These are phyloP conservation scores for Hypocreales sp. DNA, from an alignment of 2,329 filamentous ascomycete genomes.

Conservation along the genomic window DNA sequence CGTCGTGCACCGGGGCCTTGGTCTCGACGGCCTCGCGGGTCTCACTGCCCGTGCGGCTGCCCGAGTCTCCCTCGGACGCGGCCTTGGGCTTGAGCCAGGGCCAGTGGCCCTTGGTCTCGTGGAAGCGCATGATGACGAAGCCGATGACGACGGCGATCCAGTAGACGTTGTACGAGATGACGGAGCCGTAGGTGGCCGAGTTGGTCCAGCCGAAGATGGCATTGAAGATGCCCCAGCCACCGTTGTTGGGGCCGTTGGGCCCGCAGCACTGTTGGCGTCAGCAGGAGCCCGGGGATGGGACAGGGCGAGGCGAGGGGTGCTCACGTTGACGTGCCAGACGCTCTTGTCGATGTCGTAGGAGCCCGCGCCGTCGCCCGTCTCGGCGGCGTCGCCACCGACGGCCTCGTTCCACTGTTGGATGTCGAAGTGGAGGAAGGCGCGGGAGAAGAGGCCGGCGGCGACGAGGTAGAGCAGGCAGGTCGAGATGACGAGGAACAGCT, in stretches of 20 bases:
- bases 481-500: conserved; percentile 66
- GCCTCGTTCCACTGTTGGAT: conserved; percentile 51
- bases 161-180: conserved; percentile 78
- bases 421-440: conserved; percentile 61
- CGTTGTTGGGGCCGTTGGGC: conserved; percentile 53
- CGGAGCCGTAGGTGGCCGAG: conserved; percentile 73
- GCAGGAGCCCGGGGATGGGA: no score
- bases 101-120: conserved; percentile 40
- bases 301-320: conserved; percentile 12
- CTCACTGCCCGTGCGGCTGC: conserved; percentile 9
- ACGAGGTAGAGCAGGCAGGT: conserved; percentile 78
- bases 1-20: conserved; percentile 9
- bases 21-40: conserved; percentile 9
- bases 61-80: conserved; percentile 4
- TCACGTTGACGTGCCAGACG: conserved; percentile 70
- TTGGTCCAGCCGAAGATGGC: conserved; percentile 78
- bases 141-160: conserved; percentile 64
- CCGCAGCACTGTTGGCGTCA: conserved; percentile 50
- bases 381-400: conserved; percentile 40
- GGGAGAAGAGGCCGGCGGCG: conserved; percentile 67
- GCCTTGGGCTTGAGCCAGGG: conserved; percentile 24
- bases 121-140: conserved; percentile 50
- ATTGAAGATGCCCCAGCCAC: conserved; percentile 80
- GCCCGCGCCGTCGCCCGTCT: conserved; percentile 44
- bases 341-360: conserved; percentile 66